Evolutionary conservation across 805 yeast genomes (phyloP), one percentile per base, ranked within the genome.

Genomic region (Saccharomycopsis fermentans): DNA sequence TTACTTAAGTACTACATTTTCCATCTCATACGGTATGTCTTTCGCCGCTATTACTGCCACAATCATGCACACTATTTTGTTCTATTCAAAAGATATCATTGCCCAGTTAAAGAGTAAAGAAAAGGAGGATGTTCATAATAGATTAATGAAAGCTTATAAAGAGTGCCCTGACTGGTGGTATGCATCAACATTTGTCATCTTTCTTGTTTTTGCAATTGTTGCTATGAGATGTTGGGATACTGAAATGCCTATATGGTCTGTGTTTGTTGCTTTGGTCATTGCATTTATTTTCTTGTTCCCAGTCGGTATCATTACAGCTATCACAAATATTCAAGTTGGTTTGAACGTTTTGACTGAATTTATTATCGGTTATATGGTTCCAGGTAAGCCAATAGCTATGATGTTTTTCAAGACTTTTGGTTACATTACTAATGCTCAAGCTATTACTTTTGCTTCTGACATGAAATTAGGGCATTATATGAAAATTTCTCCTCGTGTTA

Each of bases 101-200:
- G 69, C 67, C n/a, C 73, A 70, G 54, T 70, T 79, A 1, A 66
- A 66, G 53, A 73, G 74, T 61, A 65, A 78, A 77, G 61, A 69
- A 61, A 55, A 75, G 70, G 67, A 75, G 68, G 81, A 81, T 66
- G 77, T 80, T 17, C 83, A 81, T 65, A 73, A 73, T 70, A 73
- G 83, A 61, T 74, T 83, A 60, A 83, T 84, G 85, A 67, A 70
- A 36, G 65, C 69, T 27, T 84, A 85, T 67, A 74, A 74, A 6
- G 87, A 82, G 63, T 85, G 81, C 32, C 89, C 88, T 2, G 79
- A 77, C 51, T 80, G 83, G 83, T 81, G 87, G 84, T 84, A 77
- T 64, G 65, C 71, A 3, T 60, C 69, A 2, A 71, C 80, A 16
- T 73, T 83, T 53, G 55, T 77, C 3, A 63, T 73, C 1, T 78